phyloP scores from a whole-genome alignment of 129 eudicot genomes.

The Helianthus annuus region HanXRQr2.0-SUNRISE NC_035435.2:46556776-46557275 shows the following conservation, averaged over 20 bases:
- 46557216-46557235: constrained; percentile 83
- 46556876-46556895: too few relatives aligned
- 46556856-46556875: too few relatives aligned
- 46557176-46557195: constrained; percentile 73
- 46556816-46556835: too few relatives aligned
- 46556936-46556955: neutral
- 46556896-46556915: too few relatives aligned
- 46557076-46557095: neutral
- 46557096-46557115: neutral
- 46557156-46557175: constrained; percentile 91
- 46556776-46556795: neutral
- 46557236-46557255: constrained; percentile 10
- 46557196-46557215: constrained; percentile 72
- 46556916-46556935: neutral
- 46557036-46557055: neutral
- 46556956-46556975: too few relatives aligned
- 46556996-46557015: too few relatives aligned
- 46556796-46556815: too few relatives aligned
- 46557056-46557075: neutral
- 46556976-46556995: too few relatives aligned
- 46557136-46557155: constrained; percentile 95
- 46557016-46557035: neutral
- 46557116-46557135: neutral
- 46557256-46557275: neutral
- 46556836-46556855: too few relatives aligned